Base-by-base conservation (phyloP, 23 red algal genomes). In the Rhodosorus marinus region DNA sequence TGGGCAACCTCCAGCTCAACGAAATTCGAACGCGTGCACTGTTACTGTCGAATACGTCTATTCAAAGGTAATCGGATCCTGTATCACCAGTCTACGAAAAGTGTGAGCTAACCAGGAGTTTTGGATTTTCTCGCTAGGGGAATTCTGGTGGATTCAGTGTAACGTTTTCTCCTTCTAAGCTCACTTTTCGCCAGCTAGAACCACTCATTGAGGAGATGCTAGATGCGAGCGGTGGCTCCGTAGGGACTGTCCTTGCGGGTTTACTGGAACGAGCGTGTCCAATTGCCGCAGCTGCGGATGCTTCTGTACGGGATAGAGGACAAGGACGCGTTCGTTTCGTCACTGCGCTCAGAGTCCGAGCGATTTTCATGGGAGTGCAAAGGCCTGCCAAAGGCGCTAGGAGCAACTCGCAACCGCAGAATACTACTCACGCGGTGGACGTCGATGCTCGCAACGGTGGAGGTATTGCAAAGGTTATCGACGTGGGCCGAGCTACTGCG, bases 131-230 rank as follows among this genome's bases (percentile, higher is more conserved):
- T n/a, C 66, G 57, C 9, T 54, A 62, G 42, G 76, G 76, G 0
- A 82, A 82, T 58, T 65, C 64, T 27, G 76, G 76, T 49, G 76
- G 76, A 8, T 82, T 82, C 20, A 70, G 57, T 26, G 46, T 82
- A 15, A 61, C 76, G 17, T 82, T 82, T 82, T 62, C 64, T 1
- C 76, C 76, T 6, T 48, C 64, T 8, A 60, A 40, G 1, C 64
- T 48, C 9, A 82, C 76, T 9, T 54, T 82, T 50, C 55, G 64
- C 20, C 24, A 53, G 35, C 55, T 82, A 22, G 63, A 58, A 8
- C 76, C 76, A 1, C 40, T 64, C n/a, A 82, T 82, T 8, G 76
- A 82, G 38, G 76, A 82, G 45, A 57, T 67, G 51, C 55, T 82
- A 11, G 76, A 82, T 52, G 76, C 76, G 29, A 72, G 66, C 22